Percentiles rank a stretch among this genome's conserved stretches.
Evolutionary conservation across 208 protist species (phyloP).

Genomic region (Trypanosoma vivax): DNA sequence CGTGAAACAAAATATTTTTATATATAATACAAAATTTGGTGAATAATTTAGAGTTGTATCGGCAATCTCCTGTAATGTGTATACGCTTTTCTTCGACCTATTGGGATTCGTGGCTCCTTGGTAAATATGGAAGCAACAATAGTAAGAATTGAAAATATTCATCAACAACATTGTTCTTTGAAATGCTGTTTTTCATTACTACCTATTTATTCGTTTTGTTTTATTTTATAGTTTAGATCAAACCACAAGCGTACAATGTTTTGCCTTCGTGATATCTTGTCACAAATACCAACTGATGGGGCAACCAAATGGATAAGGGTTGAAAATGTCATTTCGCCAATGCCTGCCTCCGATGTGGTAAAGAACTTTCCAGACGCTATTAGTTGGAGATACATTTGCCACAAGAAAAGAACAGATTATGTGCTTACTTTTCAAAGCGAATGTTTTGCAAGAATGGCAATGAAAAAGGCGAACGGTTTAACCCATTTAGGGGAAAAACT

Average conservation of each 20-base stretch:
- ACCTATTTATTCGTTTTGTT: too few relatives aligned
- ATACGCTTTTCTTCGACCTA: too few relatives aligned
- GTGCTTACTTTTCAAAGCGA: constrained; percentile 20
- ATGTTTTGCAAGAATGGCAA: constrained; percentile 18
- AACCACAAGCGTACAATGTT: constrained; percentile 17
- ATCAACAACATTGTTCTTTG: too few relatives aligned
- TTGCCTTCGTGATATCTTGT: constrained; percentile 13
- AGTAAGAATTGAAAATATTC: too few relatives aligned
- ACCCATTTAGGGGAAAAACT: constrained; percentile 14
- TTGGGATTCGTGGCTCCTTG: too few relatives aligned
- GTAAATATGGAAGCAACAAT: too few relatives aligned
- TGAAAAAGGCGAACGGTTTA: constrained; percentile 10
- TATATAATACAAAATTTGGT: too few relatives aligned
- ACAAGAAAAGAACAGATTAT: constrained; percentile 21
- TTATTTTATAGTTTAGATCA: too few relatives aligned
- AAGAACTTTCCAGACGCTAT: constrained; percentile 21
- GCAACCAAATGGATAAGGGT: constrained; percentile 27
- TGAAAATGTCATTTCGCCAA: constrained; percentile 29
- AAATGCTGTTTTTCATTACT: too few relatives aligned
- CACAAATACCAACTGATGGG: constrained; percentile 13
- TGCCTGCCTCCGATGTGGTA: constrained; percentile 24
- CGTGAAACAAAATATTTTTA: too few relatives aligned
- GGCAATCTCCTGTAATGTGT: too few relatives aligned
- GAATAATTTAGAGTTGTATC: too few relatives aligned
- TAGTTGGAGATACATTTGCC: constrained; percentile 20